phyloP scores from a whole-genome alignment of 2,329 filamentous ascomycete genomes.

The Aureobasidium lini region DNA sequence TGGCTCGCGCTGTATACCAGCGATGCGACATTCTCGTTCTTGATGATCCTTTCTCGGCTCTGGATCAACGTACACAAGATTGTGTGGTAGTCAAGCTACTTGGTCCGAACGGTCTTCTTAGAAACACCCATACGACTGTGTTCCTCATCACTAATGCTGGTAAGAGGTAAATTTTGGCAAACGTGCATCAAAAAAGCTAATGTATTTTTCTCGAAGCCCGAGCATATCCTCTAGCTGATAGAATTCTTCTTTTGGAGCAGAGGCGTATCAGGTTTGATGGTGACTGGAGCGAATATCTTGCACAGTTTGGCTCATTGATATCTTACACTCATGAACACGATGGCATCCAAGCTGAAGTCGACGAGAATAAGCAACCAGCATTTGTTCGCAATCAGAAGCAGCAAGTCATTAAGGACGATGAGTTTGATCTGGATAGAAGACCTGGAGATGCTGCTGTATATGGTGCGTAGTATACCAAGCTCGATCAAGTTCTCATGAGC shows the following conservation, averaged over 20 bases:
- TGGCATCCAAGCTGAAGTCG: not conserved
- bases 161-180: not conserved
- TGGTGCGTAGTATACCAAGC: not conserved
- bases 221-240: not conserved
- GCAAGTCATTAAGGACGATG: not conserved
- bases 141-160: not conserved
- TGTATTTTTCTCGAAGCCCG: not conserved
- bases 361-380: not conserved
- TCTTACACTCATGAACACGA: not conserved
- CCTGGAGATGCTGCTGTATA: slow-evolving; percentile 33
- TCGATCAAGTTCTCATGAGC: not conserved
- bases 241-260: not conserved
- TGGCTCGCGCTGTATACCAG: slow-evolving; percentile 48
- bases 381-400: not conserved
- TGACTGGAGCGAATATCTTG: not conserved
- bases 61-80: slow-evolving; percentile 44
- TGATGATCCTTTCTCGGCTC: slow-evolving; percentile 45
- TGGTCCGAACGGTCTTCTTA: slow-evolving; percentile 38
- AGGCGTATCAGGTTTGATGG: not conserved
- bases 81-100: slow-evolving; percentile 41
- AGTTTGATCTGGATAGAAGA: slow-evolving; percentile 19
- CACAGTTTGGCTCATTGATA: not conserved
- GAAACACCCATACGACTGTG: slow-evolving; percentile 18
- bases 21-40: slow-evolving; percentile 42
- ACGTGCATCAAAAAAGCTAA: no score